Conservation (phyloP, 2,329 filamentous ascomycete genomes). For the Phymatotrichopsis omnivora region DNA sequence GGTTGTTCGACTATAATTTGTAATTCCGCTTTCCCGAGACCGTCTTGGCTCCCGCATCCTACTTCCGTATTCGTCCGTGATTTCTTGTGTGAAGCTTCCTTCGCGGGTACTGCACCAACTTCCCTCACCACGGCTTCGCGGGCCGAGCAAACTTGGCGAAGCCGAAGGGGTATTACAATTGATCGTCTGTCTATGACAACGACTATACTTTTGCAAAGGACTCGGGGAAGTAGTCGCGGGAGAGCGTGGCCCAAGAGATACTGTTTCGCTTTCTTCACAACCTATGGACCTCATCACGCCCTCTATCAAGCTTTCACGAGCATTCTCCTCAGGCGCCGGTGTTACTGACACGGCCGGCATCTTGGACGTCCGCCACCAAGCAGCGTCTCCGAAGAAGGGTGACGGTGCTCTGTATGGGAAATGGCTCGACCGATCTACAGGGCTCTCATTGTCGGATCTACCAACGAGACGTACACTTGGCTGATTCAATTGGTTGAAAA, state of each 20-base stretch:
- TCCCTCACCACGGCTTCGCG: too few relatives aligned
- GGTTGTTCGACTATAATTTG: slow-evolving; percentile 16
- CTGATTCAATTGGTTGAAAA: slow-evolving; percentile 20
- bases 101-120: slow-evolving; percentile 12
- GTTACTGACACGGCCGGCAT: slow-evolving; percentile 3
- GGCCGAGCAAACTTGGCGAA: too few relatives aligned
- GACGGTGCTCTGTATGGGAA: slow-evolving; percentile 18
- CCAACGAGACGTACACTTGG: slow-evolving; percentile 20
- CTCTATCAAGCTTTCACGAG: slow-evolving; percentile 17
- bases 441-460: slow-evolving; percentile 13
- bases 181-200: too few relatives aligned
- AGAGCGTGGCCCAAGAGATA: slow-evolving; percentile 22
- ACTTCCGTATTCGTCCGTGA: slow-evolving; percentile 18
- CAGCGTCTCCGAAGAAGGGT: slow-evolving; percentile 20
- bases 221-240: slow-evolving; percentile 11
- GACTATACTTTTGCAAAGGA: slow-evolving; percentile 17
- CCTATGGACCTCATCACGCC: slow-evolving; percentile 20
- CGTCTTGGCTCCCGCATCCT: slow-evolving; percentile 20
- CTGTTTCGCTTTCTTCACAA: slow-evolving; percentile 21
- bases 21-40: slow-evolving; percentile 22
- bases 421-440: slow-evolving; percentile 8
- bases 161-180: too few relatives aligned
- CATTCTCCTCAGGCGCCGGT: slow-evolving; percentile 1
- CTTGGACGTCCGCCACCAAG: slow-evolving; percentile 19
- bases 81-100: slow-evolving; percentile 16